Base-by-base conservation (phyloP, 768 basidiomycete genomes). In the Kondoa malvinella region DNA sequence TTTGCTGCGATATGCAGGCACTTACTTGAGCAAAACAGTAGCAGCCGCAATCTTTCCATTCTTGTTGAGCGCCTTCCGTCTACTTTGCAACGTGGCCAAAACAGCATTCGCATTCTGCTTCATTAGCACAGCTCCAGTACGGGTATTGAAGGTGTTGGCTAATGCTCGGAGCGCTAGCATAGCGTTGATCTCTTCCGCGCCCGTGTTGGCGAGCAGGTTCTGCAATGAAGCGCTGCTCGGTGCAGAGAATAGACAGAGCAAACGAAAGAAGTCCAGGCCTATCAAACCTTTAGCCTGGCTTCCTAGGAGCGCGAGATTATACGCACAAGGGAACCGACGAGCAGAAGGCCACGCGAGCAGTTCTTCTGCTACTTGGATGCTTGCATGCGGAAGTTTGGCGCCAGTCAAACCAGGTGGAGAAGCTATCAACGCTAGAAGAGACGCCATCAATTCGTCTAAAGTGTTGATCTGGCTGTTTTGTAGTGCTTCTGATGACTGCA, bases 1-100 rank as follows among this genome's bases (percentile, higher is more conserved):
- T n/a, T n/a, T n/a, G n/a, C n/a, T n/a, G n/a, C 25, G 25, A 65
- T 50, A 60, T 30, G 29, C 16, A 14, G 61, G 32, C 26, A 32
- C 87, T 73, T 72, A 97, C 94, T 97, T 97, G 78, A 96, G 85
- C 33, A 88, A 77, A 34, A 92, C 78, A 0, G 92, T 92, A 2
- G 87, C 85, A 60, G 92, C 74, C 0, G 89, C 87, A 2, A 89
- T 80, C 32, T 88, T 83, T 62, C 87, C 87, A 2, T 80, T 78
- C 77, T 88, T 92, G 50, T 81, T 83, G 72, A 89, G 77, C 2
- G 79, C 77, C 25, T 78, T 75, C 67, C 84, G 85, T 31, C 79
- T 77, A 61, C 80, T 80, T 27, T 89, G 78, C 40, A 88, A 80
- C 85, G 16, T 12, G 32, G 26, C 29, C 17, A 63, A 16, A 59